A percentile compares a stretch with the other conserved stretches of the same genome.
Conservation (phyloP, 1,284 basidiomycete genomes). For the Tilletia setariae region DNA sequence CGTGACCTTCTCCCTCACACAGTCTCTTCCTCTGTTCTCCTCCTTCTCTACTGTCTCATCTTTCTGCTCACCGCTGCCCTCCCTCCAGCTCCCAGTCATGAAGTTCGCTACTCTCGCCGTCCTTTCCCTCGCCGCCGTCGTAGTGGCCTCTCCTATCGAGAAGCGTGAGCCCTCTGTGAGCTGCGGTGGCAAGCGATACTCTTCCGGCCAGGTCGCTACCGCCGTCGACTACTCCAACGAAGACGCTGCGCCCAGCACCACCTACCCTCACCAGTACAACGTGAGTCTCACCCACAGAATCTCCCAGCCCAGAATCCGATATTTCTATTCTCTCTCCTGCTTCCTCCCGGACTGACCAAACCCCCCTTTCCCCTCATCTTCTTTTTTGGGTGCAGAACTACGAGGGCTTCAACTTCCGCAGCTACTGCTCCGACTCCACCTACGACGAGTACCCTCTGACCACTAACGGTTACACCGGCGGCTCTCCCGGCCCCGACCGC, state of each 20-base stretch:
- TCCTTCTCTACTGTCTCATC: too few species aligned
- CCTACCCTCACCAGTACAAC: conserved; percentile 38
- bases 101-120: too few species aligned
- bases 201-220: conserved; percentile 27
- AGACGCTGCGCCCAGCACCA: conserved; percentile 25
- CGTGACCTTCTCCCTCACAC: too few species aligned
- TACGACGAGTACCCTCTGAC: conserved; percentile 28
- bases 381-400: neutral
- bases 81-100: too few species aligned
- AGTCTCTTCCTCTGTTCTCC: too few species aligned
- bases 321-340: too few species aligned
- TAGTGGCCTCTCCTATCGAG: neutral
- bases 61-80: too few species aligned
- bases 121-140: too few species aligned
- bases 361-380: neutral
- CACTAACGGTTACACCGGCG: conserved; percentile 19
- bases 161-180: conserved; percentile 30
- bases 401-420: conserved; percentile 39
- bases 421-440: conserved; percentile 29
- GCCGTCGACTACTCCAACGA: conserved; percentile 33
- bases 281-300: too few species aligned
- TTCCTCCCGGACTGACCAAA: too few species aligned
- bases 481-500: conserved; percentile 41
- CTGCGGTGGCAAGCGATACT: conserved; percentile 34
- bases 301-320: too few species aligned